Evolutionary conservation across 805 yeast genomes (phyloP).

Genomic region (Candida ficus): DNA sequence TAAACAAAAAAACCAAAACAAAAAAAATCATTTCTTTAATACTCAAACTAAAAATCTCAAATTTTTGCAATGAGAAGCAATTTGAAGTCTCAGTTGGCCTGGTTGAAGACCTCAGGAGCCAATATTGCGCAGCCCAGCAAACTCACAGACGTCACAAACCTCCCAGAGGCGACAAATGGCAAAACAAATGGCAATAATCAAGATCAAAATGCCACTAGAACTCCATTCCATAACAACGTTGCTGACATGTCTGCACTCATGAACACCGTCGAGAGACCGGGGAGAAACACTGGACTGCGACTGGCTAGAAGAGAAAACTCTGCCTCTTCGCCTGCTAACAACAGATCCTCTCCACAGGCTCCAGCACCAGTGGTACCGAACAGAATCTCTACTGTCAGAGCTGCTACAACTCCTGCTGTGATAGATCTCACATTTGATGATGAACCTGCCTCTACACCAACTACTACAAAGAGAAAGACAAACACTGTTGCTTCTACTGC

Average conservation of each 20-base stretch:
- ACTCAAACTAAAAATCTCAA: no score
- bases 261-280: slow-evolving; percentile 10
- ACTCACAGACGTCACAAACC: slow-evolving; percentile 12
- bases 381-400: slow-evolving; percentile 1
- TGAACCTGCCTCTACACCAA: slow-evolving; percentile 3
- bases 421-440: slow-evolving; percentile 27
- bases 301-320: slow-evolving; percentile 19
- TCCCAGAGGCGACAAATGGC: neutral
- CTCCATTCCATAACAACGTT: neutral
- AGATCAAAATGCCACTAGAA: neutral
- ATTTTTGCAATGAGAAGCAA: slow-evolving; percentile 25
- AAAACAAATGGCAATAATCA: neutral
- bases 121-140: slow-evolving; percentile 18
- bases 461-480: neutral
- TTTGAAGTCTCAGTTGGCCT: slow-evolving; percentile 22
- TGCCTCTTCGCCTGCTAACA: slow-evolving; percentile 7
- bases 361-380: slow-evolving; percentile 7
- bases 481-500: neutral
- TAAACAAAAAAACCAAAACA: neutral
- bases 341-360: slow-evolving; percentile 18
- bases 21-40: no score
- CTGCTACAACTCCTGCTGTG: slow-evolving; percentile 10
- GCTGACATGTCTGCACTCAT: slow-evolving; percentile 7
- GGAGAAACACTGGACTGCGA: slow-evolving; percentile 15
- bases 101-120: slow-evolving; percentile 23